Evolutionary conservation across 208 protist genomes (phyloP).

Genomic region (Sergeia podlipaevii): DNA sequence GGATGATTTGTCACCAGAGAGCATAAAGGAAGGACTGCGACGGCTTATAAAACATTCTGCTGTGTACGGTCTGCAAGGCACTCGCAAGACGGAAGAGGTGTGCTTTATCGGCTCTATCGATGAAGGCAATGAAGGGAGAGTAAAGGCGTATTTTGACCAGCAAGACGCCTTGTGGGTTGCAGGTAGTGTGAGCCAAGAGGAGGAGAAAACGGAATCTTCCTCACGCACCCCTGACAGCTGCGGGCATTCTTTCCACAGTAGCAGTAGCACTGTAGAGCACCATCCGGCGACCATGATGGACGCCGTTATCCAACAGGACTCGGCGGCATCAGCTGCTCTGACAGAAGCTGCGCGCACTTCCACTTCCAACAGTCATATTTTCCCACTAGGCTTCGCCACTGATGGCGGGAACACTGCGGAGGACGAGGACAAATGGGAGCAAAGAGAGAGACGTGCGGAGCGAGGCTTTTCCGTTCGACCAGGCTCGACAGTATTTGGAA

Average conservation of each 20-base stretch:
- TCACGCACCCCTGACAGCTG: constrained; percentile 3
- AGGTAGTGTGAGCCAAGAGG: constrained; percentile 2
- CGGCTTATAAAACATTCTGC: no score
- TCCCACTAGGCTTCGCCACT: no score
- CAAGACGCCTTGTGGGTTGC: neutral
- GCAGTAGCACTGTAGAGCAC: neutral
- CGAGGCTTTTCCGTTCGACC: constrained; percentile 40
- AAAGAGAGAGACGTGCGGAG: constrained; percentile 34
- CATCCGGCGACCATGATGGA: neutral
- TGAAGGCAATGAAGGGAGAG: constrained; percentile 4
- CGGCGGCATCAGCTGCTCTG: constrained; percentile 15
- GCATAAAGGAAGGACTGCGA: no score
- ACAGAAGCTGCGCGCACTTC: constrained; percentile 6
- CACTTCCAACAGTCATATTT: no score
- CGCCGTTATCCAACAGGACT: neutral
- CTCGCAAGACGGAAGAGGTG: no score
- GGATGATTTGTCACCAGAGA: neutral
- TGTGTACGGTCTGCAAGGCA: no score
- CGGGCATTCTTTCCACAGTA: neutral
- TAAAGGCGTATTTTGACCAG: neutral
- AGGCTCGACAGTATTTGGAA: constrained; percentile 60
- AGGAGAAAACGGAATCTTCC: neutral
- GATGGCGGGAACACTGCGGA: neutral
- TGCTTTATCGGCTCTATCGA: neutral
- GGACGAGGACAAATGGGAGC: constrained; percentile 14